Evolutionary conservation across 2,329 filamentous ascomycete genomes (phyloP).

Genomic region (Fusarium redolens): DNA sequence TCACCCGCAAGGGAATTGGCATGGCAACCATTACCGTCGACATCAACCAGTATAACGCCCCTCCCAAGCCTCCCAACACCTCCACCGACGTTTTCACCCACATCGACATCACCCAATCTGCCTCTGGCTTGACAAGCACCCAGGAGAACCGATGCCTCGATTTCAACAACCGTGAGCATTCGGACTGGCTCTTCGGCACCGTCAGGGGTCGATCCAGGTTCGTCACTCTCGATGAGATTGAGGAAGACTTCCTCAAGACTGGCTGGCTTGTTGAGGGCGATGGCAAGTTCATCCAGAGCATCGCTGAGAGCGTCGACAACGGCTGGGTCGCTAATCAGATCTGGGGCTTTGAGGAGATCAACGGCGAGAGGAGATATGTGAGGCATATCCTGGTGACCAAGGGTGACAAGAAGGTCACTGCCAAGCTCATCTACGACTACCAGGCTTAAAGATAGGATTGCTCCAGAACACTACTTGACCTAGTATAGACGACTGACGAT

Average conservation of each 20-base stretch:
- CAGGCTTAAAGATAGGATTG: conserved; percentile 23
- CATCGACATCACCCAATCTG: conserved; percentile 79
- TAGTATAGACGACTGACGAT: not conserved
- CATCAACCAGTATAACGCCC: conserved; percentile 65
- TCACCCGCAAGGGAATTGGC: conserved; percentile 77
- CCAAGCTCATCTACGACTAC: conserved; percentile 69
- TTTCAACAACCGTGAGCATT: conserved; percentile 68
- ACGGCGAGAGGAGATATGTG: conserved; percentile 64
- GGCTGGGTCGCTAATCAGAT: conserved; percentile 69
- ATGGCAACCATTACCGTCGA: conserved; percentile 76
- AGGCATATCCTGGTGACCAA: conserved; percentile 66
- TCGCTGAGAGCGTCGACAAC: conserved; percentile 64
- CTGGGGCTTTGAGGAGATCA: conserved; percentile 69
- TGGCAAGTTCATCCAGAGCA: conserved; percentile 73
- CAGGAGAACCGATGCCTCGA: conserved; percentile 67
- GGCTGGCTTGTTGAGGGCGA: conserved; percentile 71
- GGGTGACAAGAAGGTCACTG: conserved; percentile 58
- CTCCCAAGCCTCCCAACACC: conserved; percentile 55
- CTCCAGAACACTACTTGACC: not conserved
- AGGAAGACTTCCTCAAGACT: conserved; percentile 66
- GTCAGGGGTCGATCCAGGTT: conserved; percentile 71
- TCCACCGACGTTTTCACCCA: conserved; percentile 61
- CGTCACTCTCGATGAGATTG: conserved; percentile 58
- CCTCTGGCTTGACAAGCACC: conserved; percentile 76
- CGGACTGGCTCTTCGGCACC: conserved; percentile 82